Evolutionary conservation across 164 flowering plant genomes (phyloP), one percentile per base, ranked within the genome.

Genomic region (Annona squamosa): DNA sequence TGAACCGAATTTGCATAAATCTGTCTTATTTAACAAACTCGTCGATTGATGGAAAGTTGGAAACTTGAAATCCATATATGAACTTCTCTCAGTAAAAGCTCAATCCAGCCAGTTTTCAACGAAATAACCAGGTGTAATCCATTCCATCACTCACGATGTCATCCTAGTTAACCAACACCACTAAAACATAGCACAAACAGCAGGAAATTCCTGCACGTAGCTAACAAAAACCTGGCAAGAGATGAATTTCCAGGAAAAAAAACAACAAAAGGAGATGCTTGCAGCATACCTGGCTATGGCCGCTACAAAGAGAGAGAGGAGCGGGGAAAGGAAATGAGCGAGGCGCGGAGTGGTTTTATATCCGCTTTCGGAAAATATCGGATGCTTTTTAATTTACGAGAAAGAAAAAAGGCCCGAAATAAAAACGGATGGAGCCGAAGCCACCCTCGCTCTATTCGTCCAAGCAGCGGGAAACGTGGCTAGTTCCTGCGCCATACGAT

Each of bases 391-490:
- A 48, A 3, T 52, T 41, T 13, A 12, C 41, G 42, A 56, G 52
- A 45, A 4, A 70, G 37, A 56, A 52, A 18, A 52, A 10, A 10
- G 59, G 13, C 46, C 4, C 3, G 52, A 2, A 13, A 5, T 3
- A 16, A 26, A 56, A 69, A 5, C 10, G 48, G 72, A 45, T 9
- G 63, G 72, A 52, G 19, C 52, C 52, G 18, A 63, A 68, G 10
- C 71, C 71, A 68, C 59, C 9, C 10, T 47, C 46, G 69, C 48
- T 47, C 47, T 48, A 7, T 12, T 48, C 52, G 72, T 70, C 42
- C 59, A 18, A n/a, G 16, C 37, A 70, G 52, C 61, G 41, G 26
- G 44, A 18, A 46, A 48, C 72, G 72, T 70, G 72, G 72, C 72
- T 70, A 12, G 45, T 56, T 26, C 45, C 42, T 43, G 6, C 72